Base-by-base conservation (phyloP, 768 basidiomycete species). In the Pleurotus ostreatus region DNA sequence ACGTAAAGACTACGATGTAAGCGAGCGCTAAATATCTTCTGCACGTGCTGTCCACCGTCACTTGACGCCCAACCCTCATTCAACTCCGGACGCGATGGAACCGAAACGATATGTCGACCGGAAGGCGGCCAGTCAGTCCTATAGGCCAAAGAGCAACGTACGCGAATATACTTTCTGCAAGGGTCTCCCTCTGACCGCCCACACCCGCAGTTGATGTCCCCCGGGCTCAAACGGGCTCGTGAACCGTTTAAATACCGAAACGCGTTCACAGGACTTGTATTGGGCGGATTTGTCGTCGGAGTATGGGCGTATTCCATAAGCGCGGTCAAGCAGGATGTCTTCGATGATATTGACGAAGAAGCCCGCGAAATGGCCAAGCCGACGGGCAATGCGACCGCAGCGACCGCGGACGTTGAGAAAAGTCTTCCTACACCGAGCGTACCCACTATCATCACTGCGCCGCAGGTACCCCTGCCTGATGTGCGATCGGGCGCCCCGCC, bases 241-340 rank as follows among this genome's bases (percentile, higher is more conserved):
- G 82, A 81, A 59, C 95, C 92, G 11, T 98, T 89, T 72, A 82
- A 84, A 30, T 40, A 88, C 40, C 80, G 80, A 61, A 98, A 98
- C 68, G 82, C 86, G 15, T 38, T 96, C 47, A 91, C 89, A 0
- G 96, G 95, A 6, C 60, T 85, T 45, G 64, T 76, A 2, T 78
- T 98, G 44, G 79, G 83, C 23, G 78, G 80, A 0, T 95, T 97
- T 66, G 86, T 83, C 25, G 80, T 83, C 12, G 88, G 86, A 23
- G 85, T 97, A 7, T 98, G 92, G 83, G 78, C 85, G 3, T 98
- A 98, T 72, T 94, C 94, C 15, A 96, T 98, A 65, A 82, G 84
- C 26, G 94, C 94, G 25, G 94, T 98, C 55, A 93, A 89, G 66
- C 94, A 98, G 66, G 94, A 97, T 66, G 85, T 89, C 40, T 97